phyloP scores from a whole-genome alignment of 768 basidiomycete genomes.

The Favolaschia claudopus region DNA sequence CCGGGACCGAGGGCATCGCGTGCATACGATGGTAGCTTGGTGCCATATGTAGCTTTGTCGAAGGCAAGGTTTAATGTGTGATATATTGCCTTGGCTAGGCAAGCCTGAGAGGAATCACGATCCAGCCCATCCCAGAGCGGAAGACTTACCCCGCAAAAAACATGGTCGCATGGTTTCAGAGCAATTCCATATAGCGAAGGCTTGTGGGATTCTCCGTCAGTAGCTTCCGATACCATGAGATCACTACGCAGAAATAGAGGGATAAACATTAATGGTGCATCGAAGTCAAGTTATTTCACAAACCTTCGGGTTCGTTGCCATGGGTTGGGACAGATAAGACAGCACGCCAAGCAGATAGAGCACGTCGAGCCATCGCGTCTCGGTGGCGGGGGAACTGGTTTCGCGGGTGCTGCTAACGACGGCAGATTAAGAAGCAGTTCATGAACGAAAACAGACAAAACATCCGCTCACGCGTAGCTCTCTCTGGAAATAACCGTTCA shows the following conservation, averaged over 20 bases:
- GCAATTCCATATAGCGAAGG: constrained; percentile 5
- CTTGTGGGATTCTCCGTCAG: neutral
- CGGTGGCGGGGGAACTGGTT: neutral
- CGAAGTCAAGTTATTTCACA: neutral
- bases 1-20: neutral
- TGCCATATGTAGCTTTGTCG: neutral
- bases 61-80: neutral
- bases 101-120: neutral
- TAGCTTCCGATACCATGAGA: neutral
- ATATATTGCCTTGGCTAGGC: neutral
- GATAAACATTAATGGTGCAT: neutral
- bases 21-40: neutral
- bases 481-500: constrained; percentile 4
- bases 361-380: neutral
- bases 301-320: constrained; percentile 23
- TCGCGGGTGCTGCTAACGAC: neutral
- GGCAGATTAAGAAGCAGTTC: neutral
- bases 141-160: neutral
- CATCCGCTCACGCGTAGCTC: constrained; percentile 4
- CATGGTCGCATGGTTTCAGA: constrained; percentile 2
- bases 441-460: neutral
- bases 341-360: neutral
- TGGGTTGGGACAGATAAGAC: constrained; percentile 15
- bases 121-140: neutral
- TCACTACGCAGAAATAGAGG: constrained; percentile 1